These are phyloP conservation scores for Suillus weaverae DNA, from an alignment of 768 basidiomycete genomes.

Conservation along the genomic window DNA sequence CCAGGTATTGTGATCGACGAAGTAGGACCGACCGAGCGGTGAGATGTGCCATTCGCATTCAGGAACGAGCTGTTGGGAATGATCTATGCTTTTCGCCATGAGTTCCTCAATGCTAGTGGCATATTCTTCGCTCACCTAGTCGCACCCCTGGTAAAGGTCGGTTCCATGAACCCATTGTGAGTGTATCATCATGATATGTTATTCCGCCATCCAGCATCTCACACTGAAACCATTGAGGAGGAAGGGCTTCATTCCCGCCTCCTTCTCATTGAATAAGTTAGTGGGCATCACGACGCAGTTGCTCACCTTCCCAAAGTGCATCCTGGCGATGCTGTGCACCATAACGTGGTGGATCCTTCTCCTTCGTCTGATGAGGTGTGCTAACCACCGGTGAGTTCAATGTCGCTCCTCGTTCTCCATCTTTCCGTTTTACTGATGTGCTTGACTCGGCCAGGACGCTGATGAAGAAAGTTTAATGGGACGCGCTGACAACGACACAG, in stretches of 20 bases:
- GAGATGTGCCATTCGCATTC: background rate
- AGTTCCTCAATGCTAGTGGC: background rate
- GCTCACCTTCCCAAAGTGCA: background rate
- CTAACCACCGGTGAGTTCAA: background rate
- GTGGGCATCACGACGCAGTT: background rate
- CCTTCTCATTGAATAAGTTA: background rate
- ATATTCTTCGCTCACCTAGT: background rate
- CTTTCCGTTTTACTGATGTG: background rate
- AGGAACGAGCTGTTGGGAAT: background rate
- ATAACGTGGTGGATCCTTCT: background rate
- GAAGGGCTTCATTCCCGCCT: background rate
- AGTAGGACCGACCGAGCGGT: background rate
- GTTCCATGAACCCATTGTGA: accelerated
- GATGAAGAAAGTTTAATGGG: background rate
- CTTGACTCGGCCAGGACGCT: background rate
- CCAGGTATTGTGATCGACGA: background rate
- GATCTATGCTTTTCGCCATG: background rate
- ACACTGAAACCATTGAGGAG: background rate
- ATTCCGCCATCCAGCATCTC: background rate
- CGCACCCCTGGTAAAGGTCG: background rate
- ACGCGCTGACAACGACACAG: no score
- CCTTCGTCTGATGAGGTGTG: background rate
- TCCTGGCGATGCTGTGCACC: background rate
- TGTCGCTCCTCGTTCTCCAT: background rate
- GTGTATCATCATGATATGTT: background rate